Base-by-base conservation (phyloP, 2,329 filamentous ascomycete genomes). In the Sclerotinia subarctica region DNA sequence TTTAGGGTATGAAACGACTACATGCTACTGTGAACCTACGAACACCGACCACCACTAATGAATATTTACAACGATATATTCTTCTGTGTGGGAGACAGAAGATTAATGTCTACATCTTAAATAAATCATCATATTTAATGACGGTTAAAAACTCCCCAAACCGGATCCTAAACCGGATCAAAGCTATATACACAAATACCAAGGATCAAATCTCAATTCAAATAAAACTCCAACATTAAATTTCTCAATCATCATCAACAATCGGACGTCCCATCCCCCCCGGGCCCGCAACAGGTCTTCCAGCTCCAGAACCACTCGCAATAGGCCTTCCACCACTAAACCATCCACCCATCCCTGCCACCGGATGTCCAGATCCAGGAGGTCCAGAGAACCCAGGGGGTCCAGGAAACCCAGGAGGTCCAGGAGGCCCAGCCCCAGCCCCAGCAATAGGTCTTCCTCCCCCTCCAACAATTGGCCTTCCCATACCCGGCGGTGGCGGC, bases 271-370 rank as follows among this genome's bases (percentile, higher is more conserved):
- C 46, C 26, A 19, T 35, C 51, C 59, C n/a, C 8, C 15, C 46
- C 5, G 29, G n/a, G 26, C 29, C 59, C 19, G 8, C 46, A 11
- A 51, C 26, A 44, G 46, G 59, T 62, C 29, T 51, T 7, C 29
- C 59, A 17, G 59, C 13, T 19, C 46, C 58, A 35, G 5, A 21
- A 24, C 21, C 58, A n/a, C 44, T 44, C 15, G 24, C 44, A 49
- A 62, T 13, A 13, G 56, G 56, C 4, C 56, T 46, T 10, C 56
- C 57, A 21, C 57, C 57, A 46, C 57, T 42, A 46, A 59, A 59
- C 57, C 57, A 59, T 46, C 57, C 58, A 24, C 58, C 58, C 58
- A 49, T 19, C 10, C 44, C 58, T 21, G 24, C 44, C 4, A 35
- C 44, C 21, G 58, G 58, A 19, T 13, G 46, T 29, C 58, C 58